Evolutionary conservation across 106 monocot species (phyloP), one percentile per base, ranked within the genome.

Genomic region (Allium cepa): DNA sequence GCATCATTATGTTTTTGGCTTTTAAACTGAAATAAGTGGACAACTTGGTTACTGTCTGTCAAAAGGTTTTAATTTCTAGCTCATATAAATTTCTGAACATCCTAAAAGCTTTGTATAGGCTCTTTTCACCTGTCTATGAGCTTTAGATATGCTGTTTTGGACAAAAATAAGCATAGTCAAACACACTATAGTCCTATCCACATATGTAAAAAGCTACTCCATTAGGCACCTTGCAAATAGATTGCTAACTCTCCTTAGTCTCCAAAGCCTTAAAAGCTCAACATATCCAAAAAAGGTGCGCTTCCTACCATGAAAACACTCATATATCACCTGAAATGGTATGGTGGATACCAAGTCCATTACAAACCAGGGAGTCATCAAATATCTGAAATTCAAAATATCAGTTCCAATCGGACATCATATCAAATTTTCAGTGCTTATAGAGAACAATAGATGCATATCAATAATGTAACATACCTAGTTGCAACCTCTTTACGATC

Each of bases 401-500:
- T 36, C 57, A 51, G 49, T 0, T 10, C 4, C 3, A 2, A 50
- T 17, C 3, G 11, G 7, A 48, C 47, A n/a, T 46, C 8, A 17
- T 18, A 9, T 36, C 3, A 36, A 11, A 46, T 17, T 2, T 14
- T 64, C 7, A 64, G 47, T 47, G 8, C 7, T 22, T 3, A 11
- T 45, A n/a, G 47, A 14, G 46, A 48, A 47, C 27, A 1, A 28
- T 7, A 17, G 53, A 14, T 36, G 36, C 36, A 36, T 36, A 36
- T 36, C 36, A 36, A 36, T 36, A 36, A 36, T 36, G 36, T 36
- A 56, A 49, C 17, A 80, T 16, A 84, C 84, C 84, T 78, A 10
- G 18, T 18, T 49, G 80, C 80, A 27, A 85, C 80, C 61, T 69
- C 80, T 46, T 68, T 80, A 8, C 8, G 71, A 26, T 85, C 71